Evolutionary conservation across 495 filamentous ascomycete genomes (phyloP), one percentile per base, ranked within the genome.

Genomic region (Acidomyces sp.): DNA sequence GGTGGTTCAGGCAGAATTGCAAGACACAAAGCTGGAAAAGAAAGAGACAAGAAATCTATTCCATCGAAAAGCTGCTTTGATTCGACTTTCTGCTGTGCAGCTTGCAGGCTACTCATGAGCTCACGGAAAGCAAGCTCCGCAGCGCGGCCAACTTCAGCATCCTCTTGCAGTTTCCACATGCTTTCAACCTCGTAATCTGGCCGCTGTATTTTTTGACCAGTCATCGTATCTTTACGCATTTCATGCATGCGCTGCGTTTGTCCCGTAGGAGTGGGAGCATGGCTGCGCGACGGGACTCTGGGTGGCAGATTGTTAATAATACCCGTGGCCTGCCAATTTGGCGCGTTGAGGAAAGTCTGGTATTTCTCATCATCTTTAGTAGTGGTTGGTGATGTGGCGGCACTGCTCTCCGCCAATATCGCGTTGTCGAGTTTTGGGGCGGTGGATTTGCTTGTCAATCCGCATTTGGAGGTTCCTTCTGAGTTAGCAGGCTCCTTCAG

Each of bases 51-150:
- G 22, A 85, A 76, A 43, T 93, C 81, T 60, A 93, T 87, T 46
- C 85, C 75, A 1, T 41, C 36, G 56, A 93, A 93, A 17, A 58
- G 49, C 22, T 27, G 12, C 10, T 36, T 24, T 13, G 51, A 20
- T 21, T 49, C 46, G 7, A 22, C 25, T 36, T 34, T 43, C 36
- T 39, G 88, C 83, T 75, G 85, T 33, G 86, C 85, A 46, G 85
- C 83, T 54, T 79, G 75, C 45, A 85, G 68, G 45, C 77, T 86
- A 32, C 76, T 74, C 12, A 92, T 62, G 27, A 93, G 65, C 55
- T 94, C 86, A 41, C 78, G 66, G 52, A 94, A 61, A 6, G 86
- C 86, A 49, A 92, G 55, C 59, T 93, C 84, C n/a, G 85, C 71
- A 4, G 86, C 85, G 42, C 73, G 73, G 28, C 74, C 72, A 16